These are phyloP conservation scores for Chaetomium cochliodes DNA, from an alignment of 495 filamentous ascomycete species.

Conservation along the genomic window DNA sequence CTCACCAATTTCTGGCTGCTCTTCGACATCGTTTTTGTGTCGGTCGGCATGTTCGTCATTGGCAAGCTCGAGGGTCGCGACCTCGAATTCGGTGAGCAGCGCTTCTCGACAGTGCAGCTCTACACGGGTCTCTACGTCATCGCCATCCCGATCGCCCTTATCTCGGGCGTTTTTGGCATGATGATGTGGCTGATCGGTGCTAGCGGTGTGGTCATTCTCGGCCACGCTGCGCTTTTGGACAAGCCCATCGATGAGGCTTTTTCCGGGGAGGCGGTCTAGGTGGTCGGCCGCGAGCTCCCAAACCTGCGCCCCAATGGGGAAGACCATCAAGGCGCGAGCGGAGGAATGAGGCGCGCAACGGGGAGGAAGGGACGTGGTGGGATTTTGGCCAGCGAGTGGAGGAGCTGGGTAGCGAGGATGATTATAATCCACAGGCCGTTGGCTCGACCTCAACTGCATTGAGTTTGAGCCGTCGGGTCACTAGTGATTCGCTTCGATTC, in stretches of 20 bases:
- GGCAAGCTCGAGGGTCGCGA: conserved; percentile 83
- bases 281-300: conserved; percentile 99
- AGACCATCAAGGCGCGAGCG: conserved; percentile 90
- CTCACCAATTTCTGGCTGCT: conserved; percentile 79
- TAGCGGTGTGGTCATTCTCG: conserved; percentile 83
- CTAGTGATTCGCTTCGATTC: conserved; percentile 61
- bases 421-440: conserved; percentile 60
- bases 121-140: conserved; percentile 85
- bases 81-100: conserved; percentile 76
- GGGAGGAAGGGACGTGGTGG: conserved; percentile 48
- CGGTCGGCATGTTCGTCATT: conserved; percentile 84
- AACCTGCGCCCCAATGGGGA: conserved; percentile 93
- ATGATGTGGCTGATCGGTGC: conserved; percentile 95
- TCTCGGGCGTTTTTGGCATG: conserved; percentile 75
- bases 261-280: conserved; percentile 99
- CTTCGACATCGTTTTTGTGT: conserved; percentile 86
- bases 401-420: conserved; percentile 65
- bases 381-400: conserved; percentile 51
- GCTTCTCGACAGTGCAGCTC: conserved; percentile 87
- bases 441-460: conserved; percentile 47
- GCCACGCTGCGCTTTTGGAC: conserved; percentile 94
- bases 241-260: conserved; percentile 99
- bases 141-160: conserved; percentile 77
- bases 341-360: conserved; percentile 60
- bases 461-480: conserved; percentile 40